Evolutionary conservation across 805 yeast species (phyloP).

Genomic region (Scheffersomyces coipomensis): DNA sequence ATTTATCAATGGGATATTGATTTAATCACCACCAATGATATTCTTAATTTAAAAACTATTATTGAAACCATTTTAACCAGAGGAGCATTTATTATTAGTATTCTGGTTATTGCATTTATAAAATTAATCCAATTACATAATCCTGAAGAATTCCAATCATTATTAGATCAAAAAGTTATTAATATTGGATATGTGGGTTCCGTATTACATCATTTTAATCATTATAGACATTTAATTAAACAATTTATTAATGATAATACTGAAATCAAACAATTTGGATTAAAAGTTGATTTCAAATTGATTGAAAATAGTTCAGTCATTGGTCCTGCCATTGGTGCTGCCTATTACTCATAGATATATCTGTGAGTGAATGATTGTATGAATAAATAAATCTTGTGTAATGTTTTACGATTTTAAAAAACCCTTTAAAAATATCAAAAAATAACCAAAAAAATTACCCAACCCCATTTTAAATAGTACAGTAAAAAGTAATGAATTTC

Average conservation of each 20-base stretch:
- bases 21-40: conserved; percentile 23
- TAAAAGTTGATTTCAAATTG: conserved; percentile 34
- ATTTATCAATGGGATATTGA: conserved; percentile 18
- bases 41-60: conserved; percentile 23
- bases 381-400: no score
- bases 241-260: conserved; percentile 22
- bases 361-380: no score
- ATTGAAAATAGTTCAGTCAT: conserved; percentile 47
- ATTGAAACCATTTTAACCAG: conserved; percentile 41
- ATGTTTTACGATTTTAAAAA: no score
- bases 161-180: no score
- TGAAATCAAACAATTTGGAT: conserved; percentile 19
- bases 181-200: conserved; percentile 53
- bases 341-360: conserved; percentile 19
- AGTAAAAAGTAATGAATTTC: no score
- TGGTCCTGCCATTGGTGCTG: conserved; percentile 58
- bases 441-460: no score
- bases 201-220: conserved; percentile 42
- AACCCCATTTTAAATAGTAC: no score
- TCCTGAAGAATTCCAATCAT: conserved; percentile 16
- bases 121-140: conserved; percentile 22
- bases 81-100: conserved; percentile 43
- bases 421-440: no score
- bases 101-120: conserved; percentile 37
- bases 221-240: conserved; percentile 31